Evolutionary conservation across 164 flowering plant genomes (phyloP).

Genomic region (Annona squamosa): DNA sequence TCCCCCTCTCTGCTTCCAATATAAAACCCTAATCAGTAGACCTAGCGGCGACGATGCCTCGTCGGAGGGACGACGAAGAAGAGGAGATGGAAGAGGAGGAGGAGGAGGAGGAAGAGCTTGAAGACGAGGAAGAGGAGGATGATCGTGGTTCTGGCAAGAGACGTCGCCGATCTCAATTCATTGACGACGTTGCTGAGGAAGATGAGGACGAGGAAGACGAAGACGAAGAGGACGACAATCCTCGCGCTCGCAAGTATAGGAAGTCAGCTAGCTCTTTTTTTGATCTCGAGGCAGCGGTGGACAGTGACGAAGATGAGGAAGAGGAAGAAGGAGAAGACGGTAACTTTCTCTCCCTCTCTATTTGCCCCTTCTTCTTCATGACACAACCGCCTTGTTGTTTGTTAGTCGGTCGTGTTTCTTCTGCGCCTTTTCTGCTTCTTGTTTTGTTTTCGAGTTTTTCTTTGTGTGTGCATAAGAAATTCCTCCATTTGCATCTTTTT

Average conservation of each 20-base stretch:
- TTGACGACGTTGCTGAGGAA: conserved; percentile 71
- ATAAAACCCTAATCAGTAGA: not conserved
- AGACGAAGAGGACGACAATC: conserved; percentile 22
- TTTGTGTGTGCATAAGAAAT: not conserved
- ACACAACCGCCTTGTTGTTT: not conserved
- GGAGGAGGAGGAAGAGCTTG: conserved; percentile 36
- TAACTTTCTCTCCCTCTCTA: conserved; percentile 5
- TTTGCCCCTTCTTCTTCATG: too few species aligned
- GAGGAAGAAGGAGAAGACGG: conserved; percentile 78
- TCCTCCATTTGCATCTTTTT: not conserved
- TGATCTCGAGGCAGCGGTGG: conserved; percentile 50
- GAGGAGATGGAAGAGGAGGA: conserved; percentile 23
- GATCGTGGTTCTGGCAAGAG: conserved; percentile 24
- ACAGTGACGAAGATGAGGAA: conserved; percentile 55
- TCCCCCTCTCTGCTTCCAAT: not conserved
- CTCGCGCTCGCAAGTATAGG: conserved; percentile 18
- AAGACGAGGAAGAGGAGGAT: conserved; percentile 20
- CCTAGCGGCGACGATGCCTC: conserved; percentile 14
- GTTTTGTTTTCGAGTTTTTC: not conserved
- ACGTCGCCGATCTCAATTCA: conserved; percentile 50
- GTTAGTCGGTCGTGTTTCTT: not conserved
- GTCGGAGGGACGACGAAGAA: conserved; percentile 28
- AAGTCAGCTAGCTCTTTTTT: conserved; percentile 33
- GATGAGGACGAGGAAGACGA: conserved; percentile 68
- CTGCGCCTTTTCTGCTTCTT: not conserved